Evolutionary conservation across 179 eudicot genomes (phyloP).

Genomic region (Amaranthus tricolor): DNA sequence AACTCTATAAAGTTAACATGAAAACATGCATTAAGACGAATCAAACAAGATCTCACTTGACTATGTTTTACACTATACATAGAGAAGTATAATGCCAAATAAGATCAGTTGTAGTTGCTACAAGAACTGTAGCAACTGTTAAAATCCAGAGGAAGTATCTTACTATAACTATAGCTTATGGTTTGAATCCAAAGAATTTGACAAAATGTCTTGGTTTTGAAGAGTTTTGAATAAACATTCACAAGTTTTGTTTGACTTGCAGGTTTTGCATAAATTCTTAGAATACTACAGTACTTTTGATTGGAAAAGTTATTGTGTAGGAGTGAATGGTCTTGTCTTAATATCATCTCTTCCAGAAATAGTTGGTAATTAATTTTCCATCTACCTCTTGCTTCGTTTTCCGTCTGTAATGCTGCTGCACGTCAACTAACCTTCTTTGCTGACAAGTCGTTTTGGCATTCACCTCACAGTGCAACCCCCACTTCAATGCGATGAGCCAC

Average conservation of each 20-base stretch:
- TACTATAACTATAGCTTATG: too few relatives aligned
- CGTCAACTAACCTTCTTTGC: slow-evolving; percentile 9
- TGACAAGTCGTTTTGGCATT: slow-evolving; percentile 13
- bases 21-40: too few relatives aligned
- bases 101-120: too few relatives aligned
- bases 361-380: slow-evolving; percentile 33
- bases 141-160: too few relatives aligned
- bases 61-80: too few relatives aligned
- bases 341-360: slow-evolving; percentile 46
- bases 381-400: background rate
- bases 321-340: slow-evolving; percentile 42
- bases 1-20: too few relatives aligned
- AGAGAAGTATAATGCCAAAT: too few relatives aligned
- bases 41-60: too few relatives aligned
- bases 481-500: slow-evolving; percentile 27
- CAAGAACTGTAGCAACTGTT: too few relatives aligned
- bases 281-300: slow-evolving; percentile 53
- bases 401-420: background rate
- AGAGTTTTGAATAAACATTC: background rate
- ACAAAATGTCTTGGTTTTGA: background rate
- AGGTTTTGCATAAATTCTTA: slow-evolving; percentile 56
- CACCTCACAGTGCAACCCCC: slow-evolving; percentile 27
- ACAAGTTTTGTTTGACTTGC: slow-evolving; percentile 12
- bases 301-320: slow-evolving; percentile 46
- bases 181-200: background rate